A percentile compares a stretch with the other conserved stretches of the same genome.
Evolutionary conservation across 2,329 filamentous ascomycete genomes (phyloP).

Genomic region (Westerdykella sp.): DNA sequence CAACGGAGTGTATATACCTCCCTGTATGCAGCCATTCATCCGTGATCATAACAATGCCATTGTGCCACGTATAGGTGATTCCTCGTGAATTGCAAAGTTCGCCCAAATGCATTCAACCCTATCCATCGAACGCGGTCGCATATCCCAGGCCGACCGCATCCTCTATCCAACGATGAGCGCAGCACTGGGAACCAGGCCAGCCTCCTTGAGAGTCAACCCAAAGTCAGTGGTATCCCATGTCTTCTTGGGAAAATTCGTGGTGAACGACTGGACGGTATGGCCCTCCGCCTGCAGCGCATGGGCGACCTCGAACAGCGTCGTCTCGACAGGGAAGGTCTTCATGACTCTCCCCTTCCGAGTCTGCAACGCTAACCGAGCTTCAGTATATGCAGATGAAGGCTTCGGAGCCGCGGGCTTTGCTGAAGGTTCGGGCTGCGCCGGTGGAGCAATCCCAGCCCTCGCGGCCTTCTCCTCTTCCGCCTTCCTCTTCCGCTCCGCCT

Average conservation of each 20-base stretch:
- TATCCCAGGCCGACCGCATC: background rate
- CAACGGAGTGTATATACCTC: too few relatives aligned
- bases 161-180: conserved; percentile 64
- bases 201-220: conserved; percentile 85
- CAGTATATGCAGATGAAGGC: conserved; percentile 65
- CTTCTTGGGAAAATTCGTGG: conserved; percentile 82
- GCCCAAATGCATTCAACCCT: too few relatives aligned
- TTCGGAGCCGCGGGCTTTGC: conserved; percentile 50
- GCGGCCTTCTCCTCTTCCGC: conserved; percentile 79
- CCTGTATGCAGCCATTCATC: too few relatives aligned
- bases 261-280: conserved; percentile 65
- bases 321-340: conserved; percentile 84
- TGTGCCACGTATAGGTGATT: too few relatives aligned
- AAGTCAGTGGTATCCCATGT: conserved; percentile 67
- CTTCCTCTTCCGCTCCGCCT: conserved; percentile 78
- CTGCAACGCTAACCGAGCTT: conserved; percentile 77
- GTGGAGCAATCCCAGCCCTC: conserved; percentile 64
- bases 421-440: conserved; percentile 37
- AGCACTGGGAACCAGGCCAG: conserved; percentile 84
- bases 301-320: conserved; percentile 88
- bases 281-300: conserved; percentile 69
- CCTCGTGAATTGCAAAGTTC: too few relatives aligned
- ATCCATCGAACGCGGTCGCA: too few relatives aligned
- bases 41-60: too few relatives aligned
- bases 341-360: conserved; percentile 68